Percentiles rank a stretch among this genome's conserved stretches.
These are phyloP conservation scores for Penicillium concentricum DNA, from an alignment of 2,329 filamentous ascomycete genomes.

Conservation along the genomic window DNA sequence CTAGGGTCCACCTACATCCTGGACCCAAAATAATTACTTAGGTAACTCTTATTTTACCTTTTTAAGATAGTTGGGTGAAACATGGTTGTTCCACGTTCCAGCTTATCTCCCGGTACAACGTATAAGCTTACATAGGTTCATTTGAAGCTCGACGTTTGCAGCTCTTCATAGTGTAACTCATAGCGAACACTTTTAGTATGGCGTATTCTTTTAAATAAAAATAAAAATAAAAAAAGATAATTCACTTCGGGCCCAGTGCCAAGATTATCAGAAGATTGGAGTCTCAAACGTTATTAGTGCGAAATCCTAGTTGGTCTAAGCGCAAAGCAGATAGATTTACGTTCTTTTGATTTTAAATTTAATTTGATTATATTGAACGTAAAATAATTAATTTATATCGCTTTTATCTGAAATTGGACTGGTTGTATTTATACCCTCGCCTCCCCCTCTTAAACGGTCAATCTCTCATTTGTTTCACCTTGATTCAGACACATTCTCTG, in stretches of 20 bases:
- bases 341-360: background rate
- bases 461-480: background rate
- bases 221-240: background rate
- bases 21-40: background rate
- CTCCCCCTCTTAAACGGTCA: background rate
- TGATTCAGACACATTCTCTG: no score
- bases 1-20: background rate
- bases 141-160: no score
- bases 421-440: constrained; percentile 7
- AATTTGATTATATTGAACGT: background rate
- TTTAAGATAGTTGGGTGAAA: background rate
- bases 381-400: background rate
- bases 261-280: constrained; percentile 7
- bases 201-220: no score
- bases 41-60: background rate
- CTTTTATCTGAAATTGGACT: background rate
- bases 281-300: constrained; percentile 1
- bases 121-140: no score
- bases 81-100: background rate
- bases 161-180: no score
- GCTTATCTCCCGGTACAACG: background rate
- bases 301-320: constrained; percentile 6
- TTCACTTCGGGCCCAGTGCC: background rate
- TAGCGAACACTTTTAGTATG: no score
- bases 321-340: background rate